phyloP scores from a whole-genome alignment of 495 filamentous ascomycete genomes.

The Saxophila tyrrhenica region DNA sequence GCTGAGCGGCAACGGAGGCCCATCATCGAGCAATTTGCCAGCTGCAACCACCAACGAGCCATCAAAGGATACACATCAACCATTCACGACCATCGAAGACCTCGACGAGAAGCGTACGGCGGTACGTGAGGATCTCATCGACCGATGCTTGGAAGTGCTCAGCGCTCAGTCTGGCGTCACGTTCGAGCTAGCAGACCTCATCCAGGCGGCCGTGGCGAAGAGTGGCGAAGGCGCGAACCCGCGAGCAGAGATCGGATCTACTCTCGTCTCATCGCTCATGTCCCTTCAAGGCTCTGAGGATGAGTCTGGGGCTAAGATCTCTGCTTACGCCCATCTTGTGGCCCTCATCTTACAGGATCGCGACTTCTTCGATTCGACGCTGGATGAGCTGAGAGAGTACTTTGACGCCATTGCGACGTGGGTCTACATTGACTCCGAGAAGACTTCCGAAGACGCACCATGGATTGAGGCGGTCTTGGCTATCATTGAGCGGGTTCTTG shows the following conservation, averaged over 20 bases:
- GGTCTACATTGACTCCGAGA: conserved; percentile 59
- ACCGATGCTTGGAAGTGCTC: conserved; percentile 80
- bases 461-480: conserved; percentile 90
- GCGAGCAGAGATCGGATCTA: conserved; percentile 66
- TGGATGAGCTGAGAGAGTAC: conserved; percentile 67
- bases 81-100: conserved; percentile 59
- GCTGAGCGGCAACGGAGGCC: not conserved
- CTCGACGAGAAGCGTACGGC: conserved; percentile 64
- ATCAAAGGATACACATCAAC: conserved; percentile 4
- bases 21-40: not conserved
- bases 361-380: conserved; percentile 64
- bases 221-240: conserved; percentile 50
- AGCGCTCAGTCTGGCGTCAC: conserved; percentile 79
- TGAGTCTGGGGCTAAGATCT: conserved; percentile 66
- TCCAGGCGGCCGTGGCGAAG: conserved; percentile 63
- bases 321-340: conserved; percentile 86
- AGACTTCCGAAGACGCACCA: conserved; percentile 62
- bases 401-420: conserved; percentile 66
- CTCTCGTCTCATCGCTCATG: conserved; percentile 75
- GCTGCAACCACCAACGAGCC: not conserved
- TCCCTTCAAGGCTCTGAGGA: conserved; percentile 67
- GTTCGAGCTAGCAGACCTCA: conserved; percentile 81
- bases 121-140: conserved; percentile 67
- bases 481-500: conserved; percentile 77
- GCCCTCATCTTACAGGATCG: conserved; percentile 76